These are phyloP conservation scores for Thelephora ganbajun DNA, from an alignment of 768 basidiomycete genomes.

Conservation along the genomic window DNA sequence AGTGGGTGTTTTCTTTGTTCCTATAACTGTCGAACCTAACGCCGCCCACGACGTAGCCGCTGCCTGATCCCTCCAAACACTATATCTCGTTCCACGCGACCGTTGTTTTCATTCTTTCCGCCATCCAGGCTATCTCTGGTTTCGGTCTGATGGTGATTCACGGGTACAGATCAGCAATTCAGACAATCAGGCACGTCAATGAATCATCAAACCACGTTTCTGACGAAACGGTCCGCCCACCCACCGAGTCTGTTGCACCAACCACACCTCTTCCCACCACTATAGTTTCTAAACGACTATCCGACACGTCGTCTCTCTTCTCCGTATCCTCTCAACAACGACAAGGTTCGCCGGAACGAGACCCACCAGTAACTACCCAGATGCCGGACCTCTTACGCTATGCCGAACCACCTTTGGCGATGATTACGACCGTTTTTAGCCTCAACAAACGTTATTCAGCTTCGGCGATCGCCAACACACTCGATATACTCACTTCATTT, in stretches of 20 bases:
- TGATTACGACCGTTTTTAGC: slow-evolving; percentile 37
- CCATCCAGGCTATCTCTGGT: slow-evolving; percentile 59
- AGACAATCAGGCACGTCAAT: slow-evolving; percentile 57
- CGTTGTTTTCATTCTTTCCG: slow-evolving; percentile 58
- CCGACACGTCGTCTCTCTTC: too few relatives aligned
- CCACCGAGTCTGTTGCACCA: background rate
- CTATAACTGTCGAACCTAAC: background rate
- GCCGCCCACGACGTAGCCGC: background rate
- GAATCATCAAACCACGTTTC: slow-evolving; percentile 8
- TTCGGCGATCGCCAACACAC: slow-evolving; percentile 27
- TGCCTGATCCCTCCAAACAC: slow-evolving; percentile 1
- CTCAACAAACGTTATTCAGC: slow-evolving; percentile 35
- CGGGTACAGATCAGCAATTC: slow-evolving; percentile 48
- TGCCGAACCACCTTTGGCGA: slow-evolving; percentile 22
- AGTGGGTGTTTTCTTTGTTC: background rate
- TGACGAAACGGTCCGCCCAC: background rate
- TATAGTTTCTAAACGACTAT: too few relatives aligned
- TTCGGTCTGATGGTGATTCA: slow-evolving; percentile 54
- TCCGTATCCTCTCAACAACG: too few relatives aligned
- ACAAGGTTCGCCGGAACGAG: too few relatives aligned
- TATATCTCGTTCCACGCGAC: slow-evolving; percentile 32
- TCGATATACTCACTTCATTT: slow-evolving; percentile 31
- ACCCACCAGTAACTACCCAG: background rate
- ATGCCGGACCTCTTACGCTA: too few relatives aligned
- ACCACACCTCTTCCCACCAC: background rate